Conservation (phyloP, 2,329 filamentous ascomycete species). For the Xylaria polymorpha region DNA sequence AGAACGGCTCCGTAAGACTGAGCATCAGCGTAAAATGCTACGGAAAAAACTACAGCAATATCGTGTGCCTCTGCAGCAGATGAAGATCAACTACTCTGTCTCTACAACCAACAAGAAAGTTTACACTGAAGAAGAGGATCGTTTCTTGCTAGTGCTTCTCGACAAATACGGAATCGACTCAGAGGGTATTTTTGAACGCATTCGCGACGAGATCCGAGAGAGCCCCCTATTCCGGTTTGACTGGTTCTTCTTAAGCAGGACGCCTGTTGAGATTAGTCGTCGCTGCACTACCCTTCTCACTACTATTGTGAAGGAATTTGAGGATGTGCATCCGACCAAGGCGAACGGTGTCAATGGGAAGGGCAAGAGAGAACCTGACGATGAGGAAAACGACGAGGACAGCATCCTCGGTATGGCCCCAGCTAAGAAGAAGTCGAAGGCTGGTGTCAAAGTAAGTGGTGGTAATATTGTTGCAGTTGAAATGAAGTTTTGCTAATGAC, state of each 20-base stretch:
- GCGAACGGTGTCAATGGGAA: constrained; percentile 73
- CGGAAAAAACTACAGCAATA: constrained; percentile 96
- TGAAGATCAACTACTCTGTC: constrained; percentile 99
- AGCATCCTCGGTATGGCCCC: constrained; percentile 82
- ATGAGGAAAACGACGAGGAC: constrained; percentile 87
- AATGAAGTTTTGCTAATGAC: constrained; percentile 34
- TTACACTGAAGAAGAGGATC: constrained; percentile 97
- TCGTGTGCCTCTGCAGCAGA: constrained; percentile 95
- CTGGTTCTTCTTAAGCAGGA: constrained; percentile 98
- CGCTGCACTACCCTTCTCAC: constrained; percentile 94
- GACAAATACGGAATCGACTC: constrained; percentile 93
- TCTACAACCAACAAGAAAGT: constrained; percentile 99
- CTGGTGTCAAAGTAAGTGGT: constrained; percentile 80
- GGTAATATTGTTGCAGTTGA: constrained; percentile 11
- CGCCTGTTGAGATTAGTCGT: constrained; percentile 89
- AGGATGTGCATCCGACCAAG: constrained; percentile 68
- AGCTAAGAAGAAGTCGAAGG: constrained; percentile 95
- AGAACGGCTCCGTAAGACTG: constrained; percentile 86
- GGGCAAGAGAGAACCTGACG: constrained; percentile 79
- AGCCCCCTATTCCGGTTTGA: constrained; percentile 96
- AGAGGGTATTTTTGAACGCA: constrained; percentile 89
- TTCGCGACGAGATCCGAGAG: constrained; percentile 96
- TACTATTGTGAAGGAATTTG: constrained; percentile 94
- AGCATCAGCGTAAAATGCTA: constrained; percentile 92
- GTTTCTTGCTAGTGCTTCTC: constrained; percentile 92